Conservation (phyloP, 2,329 filamentous ascomycete species). For the Talaromyces funiculosus region DNA sequence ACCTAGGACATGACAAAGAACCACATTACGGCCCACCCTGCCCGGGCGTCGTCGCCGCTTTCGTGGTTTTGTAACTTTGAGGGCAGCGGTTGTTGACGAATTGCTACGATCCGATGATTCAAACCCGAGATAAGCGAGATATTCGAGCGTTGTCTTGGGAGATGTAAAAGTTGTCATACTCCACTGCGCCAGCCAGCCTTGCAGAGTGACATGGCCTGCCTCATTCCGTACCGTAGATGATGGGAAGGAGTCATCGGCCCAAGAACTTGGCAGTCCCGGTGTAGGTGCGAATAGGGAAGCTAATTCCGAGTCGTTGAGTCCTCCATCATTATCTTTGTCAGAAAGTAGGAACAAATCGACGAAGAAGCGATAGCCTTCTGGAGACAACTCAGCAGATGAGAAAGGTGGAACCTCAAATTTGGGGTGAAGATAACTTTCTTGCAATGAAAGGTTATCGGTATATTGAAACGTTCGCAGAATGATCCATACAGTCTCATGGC, state of each 20-base stretch:
- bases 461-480: conserved; percentile 94
- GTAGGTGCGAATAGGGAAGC: conserved; percentile 86
- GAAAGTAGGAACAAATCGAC: conserved; percentile 93
- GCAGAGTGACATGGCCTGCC: conserved; percentile 87
- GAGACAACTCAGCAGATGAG: conserved; percentile 88
- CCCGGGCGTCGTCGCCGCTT: conserved; percentile 77
- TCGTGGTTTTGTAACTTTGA: conserved; percentile 88
- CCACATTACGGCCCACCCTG: conserved; percentile 86
- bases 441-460: conserved; percentile 86
- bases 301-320: conserved; percentile 79
- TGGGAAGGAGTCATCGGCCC: conserved; percentile 84
- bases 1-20: conserved; percentile 87
- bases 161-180: conserved; percentile 99
- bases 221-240: conserved; percentile 93
- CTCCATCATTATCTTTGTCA: conserved; percentile 96
- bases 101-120: conserved; percentile 69
- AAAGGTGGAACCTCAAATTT: conserved; percentile 92
- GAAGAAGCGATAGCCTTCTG: conserved; percentile 92
- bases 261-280: conserved; percentile 78
- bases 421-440: conserved; percentile 84
- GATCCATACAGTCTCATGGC: conserved; percentile 97
- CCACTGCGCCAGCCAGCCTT: conserved; percentile 98
- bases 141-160: conserved; percentile 89
- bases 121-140: conserved; percentile 92
- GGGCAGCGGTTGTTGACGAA: conserved; percentile 70